Base-by-base conservation (phyloP, 345 rosid genomes). In the Ricinus communis region DNA sequence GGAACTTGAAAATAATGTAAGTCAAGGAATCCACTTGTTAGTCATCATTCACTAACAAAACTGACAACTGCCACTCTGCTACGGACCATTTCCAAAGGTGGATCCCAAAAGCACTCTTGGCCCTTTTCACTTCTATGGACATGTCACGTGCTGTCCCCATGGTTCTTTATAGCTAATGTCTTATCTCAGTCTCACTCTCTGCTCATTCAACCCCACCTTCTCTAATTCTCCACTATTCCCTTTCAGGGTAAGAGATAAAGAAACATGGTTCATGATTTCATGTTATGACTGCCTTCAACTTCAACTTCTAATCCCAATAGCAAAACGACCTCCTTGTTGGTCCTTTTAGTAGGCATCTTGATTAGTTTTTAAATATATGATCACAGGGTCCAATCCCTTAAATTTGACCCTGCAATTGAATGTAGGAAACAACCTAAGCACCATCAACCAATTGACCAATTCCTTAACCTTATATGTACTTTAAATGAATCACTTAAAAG, bases 371-470 rank as follows among this genome's bases (percentile, higher is more conserved):
- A n/a, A n/a, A n/a, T n/a, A n/a, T n/a, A n/a, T n/a, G n/a, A n/a
- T n/a, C n/a, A n/a, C n/a, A n/a, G n/a, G n/a, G n/a, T n/a, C n/a
- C n/a, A n/a, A n/a, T n/a, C n/a, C n/a, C n/a, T n/a, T n/a, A n/a
- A n/a, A n/a, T n/a, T n/a, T n/a, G n/a, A n/a, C n/a, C n/a, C n/a
- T n/a, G n/a, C n/a, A n/a, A n/a, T n/a, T n/a, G n/a, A n/a, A n/a
- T n/a, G n/a, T n/a, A n/a, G 31, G 72, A 57, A 69, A 55, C 40
- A 66, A 66, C 67, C 40, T 18, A 36, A 58, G 49, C 13, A 24
- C 49, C 47, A 22, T 51, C 28, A 28, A n/a, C 65, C 57, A 46
- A 56, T 63, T 75, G 69, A 69, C 74, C 73, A 51, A 62, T 21
- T 46, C 60, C 40, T 43, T 18, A 12, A 28, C 60, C 57, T 40